phyloP scores from a whole-genome alignment of 2,329 filamentous ascomycete species.

The Paecilomyces variotii region DNA sequence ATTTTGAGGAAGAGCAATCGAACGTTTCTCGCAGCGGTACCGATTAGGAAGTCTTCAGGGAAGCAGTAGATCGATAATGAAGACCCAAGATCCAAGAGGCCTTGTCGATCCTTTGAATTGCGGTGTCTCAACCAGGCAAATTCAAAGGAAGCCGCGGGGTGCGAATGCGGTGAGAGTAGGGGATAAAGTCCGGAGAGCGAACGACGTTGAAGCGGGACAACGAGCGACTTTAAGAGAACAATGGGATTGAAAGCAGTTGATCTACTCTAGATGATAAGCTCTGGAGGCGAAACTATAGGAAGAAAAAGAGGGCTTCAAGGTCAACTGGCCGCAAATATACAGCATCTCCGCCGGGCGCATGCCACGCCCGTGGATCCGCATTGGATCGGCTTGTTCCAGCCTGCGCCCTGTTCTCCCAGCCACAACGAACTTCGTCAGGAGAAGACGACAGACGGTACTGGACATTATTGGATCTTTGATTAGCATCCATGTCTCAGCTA shows the following conservation, averaged over 20 bases:
- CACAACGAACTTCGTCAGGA: neutral
- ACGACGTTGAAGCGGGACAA: neutral
- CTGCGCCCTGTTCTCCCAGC: neutral
- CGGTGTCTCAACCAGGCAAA: too few relatives aligned
- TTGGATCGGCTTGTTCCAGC: neutral
- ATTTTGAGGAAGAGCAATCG: slow-evolving; percentile 6
- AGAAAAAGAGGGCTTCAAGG: neutral
- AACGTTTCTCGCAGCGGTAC: neutral
- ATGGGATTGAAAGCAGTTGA: neutral
- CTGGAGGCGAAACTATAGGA: neutral
- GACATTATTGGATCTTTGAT: too few relatives aligned
- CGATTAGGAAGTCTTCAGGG: too few relatives aligned
- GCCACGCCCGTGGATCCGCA: neutral
- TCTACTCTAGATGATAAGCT: too few relatives aligned
- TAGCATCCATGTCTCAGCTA: too few relatives aligned
- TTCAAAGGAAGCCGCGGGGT: neutral
- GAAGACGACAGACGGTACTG: too few relatives aligned
- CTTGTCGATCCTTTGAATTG: neutral
- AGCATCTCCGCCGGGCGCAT: neutral
- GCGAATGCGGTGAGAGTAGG: neutral
- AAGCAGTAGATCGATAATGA: too few relatives aligned
- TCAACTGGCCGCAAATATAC: neutral
- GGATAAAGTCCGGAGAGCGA: neutral
- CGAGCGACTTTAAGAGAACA: neutral
- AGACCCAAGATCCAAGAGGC: too few relatives aligned